A percentile compares a stretch with the other conserved stretches of the same genome.
Conservation (phyloP, 2,329 filamentous ascomycete genomes). For the Saccharata proteae region DNA sequence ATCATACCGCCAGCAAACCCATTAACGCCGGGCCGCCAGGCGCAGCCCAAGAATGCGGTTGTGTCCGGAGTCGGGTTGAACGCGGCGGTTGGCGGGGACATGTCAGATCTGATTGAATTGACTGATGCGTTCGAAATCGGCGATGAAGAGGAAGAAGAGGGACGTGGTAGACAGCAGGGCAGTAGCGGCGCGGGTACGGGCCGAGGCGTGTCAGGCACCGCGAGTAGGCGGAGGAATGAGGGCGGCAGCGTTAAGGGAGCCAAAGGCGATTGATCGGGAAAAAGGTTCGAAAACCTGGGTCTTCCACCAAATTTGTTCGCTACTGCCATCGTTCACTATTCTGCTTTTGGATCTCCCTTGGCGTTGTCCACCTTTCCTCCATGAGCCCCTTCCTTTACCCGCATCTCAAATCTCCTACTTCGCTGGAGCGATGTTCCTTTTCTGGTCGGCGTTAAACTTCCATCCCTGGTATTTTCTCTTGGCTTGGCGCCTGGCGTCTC, state of each 20-base stretch:
- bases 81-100: slow-evolving; percentile 29
- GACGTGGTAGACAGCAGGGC: slow-evolving; percentile 1
- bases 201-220: background rate
- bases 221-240: background rate
- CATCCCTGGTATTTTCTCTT: too few species aligned
- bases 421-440: too few species aligned
- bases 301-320: background rate
- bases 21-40: background rate
- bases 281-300: background rate
- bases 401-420: too few species aligned
- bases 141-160: slow-evolving; percentile 16
- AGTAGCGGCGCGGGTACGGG: background rate
- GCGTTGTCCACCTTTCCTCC: too few species aligned
- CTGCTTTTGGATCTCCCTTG: too few species aligned
- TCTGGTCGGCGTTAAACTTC: too few species aligned
- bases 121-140: slow-evolving; percentile 33
- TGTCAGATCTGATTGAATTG: slow-evolving; percentile 60
- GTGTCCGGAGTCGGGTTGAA: background rate
- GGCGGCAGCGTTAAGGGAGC: slow-evolving; percentile 3
- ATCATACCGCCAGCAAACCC: slow-evolving; percentile 5
- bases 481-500: too few species aligned
- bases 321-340: too few species aligned
- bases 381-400: too few species aligned
- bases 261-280: slow-evolving; percentile 7
- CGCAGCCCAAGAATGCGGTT: too few species aligned